Evolutionary conservation across 208 protist genomes (phyloP), one percentile per base, ranked within the genome.

Genomic region (Leishmania arabica): DNA sequence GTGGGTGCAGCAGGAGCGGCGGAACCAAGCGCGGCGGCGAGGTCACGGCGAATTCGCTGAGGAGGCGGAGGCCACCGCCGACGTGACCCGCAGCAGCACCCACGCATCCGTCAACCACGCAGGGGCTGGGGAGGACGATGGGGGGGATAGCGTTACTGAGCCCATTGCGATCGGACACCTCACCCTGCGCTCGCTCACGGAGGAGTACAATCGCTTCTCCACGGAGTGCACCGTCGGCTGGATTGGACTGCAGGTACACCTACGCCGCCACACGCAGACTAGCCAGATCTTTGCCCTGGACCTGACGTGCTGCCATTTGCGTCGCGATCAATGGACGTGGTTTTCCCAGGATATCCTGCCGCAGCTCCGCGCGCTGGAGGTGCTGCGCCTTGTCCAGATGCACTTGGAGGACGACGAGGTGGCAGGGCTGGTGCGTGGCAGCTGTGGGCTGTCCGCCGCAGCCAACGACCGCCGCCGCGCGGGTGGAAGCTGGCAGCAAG

Each of bases 311-410:
- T 84, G 89, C 21, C 85, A 64, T n/a, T 78, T 93, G 75, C 81
- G 68, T 27, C 71, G 71, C 27, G 82, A 84, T 58, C 88, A 95
- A 82, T 97, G 93, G 93, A 69, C 77, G 68, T 97, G 91, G 91
- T 86, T 95, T 65, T 89, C 81, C 42, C 78, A 78, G 42, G 80
- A 91, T 34, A 80, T 95, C 24, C 71, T 97, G 34, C 91, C 94
- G 3, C 76, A 86, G 58, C 90, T 97, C 58, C 37, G 70, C 58
- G 85, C 73, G 5, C 81, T 97, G 37, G 71, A 85, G 69, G 82
- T 81, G 53, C 85, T 97, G 42, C 75, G 45, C 11, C 86, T 97
- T 2, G 77, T 86, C 27, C 81, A 88, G 66, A 90, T 96, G 87
- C 74, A 77, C 0, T 69, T 95, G n/a, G 88, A 73, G n/a, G 94